Base-by-base conservation (phyloP, 176 grass and related monocot genomes). In the Avena insularis region DNA sequence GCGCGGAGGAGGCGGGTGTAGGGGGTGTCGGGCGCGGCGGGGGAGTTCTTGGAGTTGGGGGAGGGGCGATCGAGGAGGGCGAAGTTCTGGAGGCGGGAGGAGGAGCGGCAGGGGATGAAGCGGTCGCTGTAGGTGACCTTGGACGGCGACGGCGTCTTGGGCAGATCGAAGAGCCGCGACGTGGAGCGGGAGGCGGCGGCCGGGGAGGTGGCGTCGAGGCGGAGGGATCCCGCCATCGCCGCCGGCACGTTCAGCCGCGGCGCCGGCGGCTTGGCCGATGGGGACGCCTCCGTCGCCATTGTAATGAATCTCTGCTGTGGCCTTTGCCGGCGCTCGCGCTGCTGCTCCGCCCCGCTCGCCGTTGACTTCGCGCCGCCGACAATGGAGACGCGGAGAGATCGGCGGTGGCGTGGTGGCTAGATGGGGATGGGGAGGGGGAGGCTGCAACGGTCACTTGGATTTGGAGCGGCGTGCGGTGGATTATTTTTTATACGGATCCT, bases 101-200 rank as follows among this genome's bases (percentile, higher is more conserved):
- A 96, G 80, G 97, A 94, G 78, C 94, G 87, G 86, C 97, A 99
- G 9, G 97, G 97, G 82, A 96, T 99, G 92, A 99, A 99, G 5
- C 97, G 87, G 74, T 99, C 97, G 70, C 97, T 89, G 83, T 99
- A 99, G 33, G 94, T 94, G 4, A 82, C 85, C 83, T 96, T 98
- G 77, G 92, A 94, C 0, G 97, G 97, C 8, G 97, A 99, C 2
- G 94, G 92, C 72, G 90, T 99, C 90, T 93, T 99, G 27, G 92
- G 94, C 46, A 82, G 66, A 11, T 86, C 93, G 17, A 81, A 51
- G 49, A 74, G 90, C 48, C 48, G 82, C 8, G 73, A 29, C 13
- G 47, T 6, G 21, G 72, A 75, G 49, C 48, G 8, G 47, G 73
- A 75, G 9, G 40, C 6, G 40, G 68, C 43, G 36, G 69, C 16